A percentile compares a stretch with the other conserved stretches of the same genome.
These are phyloP conservation scores for Colletotrichum magnum DNA, from an alignment of 2,329 filamentous ascomycete genomes.

Conservation along the genomic window DNA sequence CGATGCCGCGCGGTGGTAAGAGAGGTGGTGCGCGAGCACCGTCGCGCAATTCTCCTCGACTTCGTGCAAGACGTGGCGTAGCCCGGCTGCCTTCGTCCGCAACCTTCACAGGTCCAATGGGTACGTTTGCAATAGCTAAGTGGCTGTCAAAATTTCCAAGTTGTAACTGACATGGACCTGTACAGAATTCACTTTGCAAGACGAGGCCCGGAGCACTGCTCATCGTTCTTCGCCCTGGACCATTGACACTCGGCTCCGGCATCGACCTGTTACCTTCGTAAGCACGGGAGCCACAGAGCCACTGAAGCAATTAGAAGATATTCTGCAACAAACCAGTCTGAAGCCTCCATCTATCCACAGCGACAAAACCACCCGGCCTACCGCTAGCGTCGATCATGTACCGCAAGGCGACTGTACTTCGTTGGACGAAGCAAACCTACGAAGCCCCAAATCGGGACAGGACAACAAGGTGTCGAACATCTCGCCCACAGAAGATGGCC, in stretches of 20 bases:
- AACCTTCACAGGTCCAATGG: neutral
- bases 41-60: constrained; percentile 17
- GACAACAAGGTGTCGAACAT: neutral
- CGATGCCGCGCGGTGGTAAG: constrained; percentile 36
- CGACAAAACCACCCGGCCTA: no score
- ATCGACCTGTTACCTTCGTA: constrained; percentile 65
- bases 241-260: constrained; percentile 58
- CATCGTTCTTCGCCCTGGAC: constrained; percentile 57
- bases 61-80: constrained; percentile 9
- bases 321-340: constrained; percentile 27
- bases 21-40: constrained; percentile 28
- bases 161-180: neutral
- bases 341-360: no score
- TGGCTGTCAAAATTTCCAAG: neutral
- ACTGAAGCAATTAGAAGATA: constrained; percentile 56
- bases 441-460: no score
- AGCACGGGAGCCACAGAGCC: constrained; percentile 68
- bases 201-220: constrained; percentile 45
- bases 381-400: no score
- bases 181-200: constrained; percentile 42
- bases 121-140: constrained; percentile 3
- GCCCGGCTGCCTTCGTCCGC: neutral
- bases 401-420: no score
- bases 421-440: no score
- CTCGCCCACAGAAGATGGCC: neutral